Base-by-base conservation (phyloP, 2,329 filamentous ascomycete genomes). In the Pestalotiopsis fici region DNA sequence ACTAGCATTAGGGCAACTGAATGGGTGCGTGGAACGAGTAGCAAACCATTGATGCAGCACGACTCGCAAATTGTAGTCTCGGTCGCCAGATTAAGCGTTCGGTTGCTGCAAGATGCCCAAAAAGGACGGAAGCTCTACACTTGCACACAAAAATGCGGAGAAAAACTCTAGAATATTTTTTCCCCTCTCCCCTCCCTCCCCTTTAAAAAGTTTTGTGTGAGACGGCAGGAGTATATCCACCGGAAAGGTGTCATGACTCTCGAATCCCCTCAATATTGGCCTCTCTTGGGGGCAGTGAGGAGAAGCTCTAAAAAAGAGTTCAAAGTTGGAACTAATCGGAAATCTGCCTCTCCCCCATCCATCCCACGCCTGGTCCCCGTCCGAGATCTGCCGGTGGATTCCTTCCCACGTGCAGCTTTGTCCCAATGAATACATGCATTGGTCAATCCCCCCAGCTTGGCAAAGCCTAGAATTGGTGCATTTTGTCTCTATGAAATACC, bases 371-470 rank as follows among this genome's bases (percentile, higher is more conserved):
- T 50, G n/a, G 43, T 50, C 43, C 43, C 18, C 43, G 43, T 50
- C 15, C 43, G 11, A 60, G 57, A 60, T 60, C 57, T 60, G 57
- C 57, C 57, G 57, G 57, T 60, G 57, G 57, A 37, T 60, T 60
- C 57, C 18, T 60, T 37, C 27, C 57, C 57, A 60, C 57, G 57
- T 60, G 57, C 57, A 60, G 57, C 18, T n/a, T 13, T 57, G 55
- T 21, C 28, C 57, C 31, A 37, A 60, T 9, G 28, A 60, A 50
- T 21, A 50, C 18, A 21, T 50, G 18, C 21, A 50, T 50, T 50
- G 43, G 43, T 9, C 18, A 50, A 3, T 18, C 43, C n/a, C 43
- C n/a, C 43, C 7, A n/a, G 28, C 27, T 60, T 31, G 31, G 28
- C 31, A 31, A 35, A 60, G 57, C 57, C 31, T 60, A 60, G 31